Evolutionary conservation across 176 grass and related monocot genomes (phyloP), one percentile per base, ranked within the genome.

Genomic region (Eragrostis nindensis): DNA sequence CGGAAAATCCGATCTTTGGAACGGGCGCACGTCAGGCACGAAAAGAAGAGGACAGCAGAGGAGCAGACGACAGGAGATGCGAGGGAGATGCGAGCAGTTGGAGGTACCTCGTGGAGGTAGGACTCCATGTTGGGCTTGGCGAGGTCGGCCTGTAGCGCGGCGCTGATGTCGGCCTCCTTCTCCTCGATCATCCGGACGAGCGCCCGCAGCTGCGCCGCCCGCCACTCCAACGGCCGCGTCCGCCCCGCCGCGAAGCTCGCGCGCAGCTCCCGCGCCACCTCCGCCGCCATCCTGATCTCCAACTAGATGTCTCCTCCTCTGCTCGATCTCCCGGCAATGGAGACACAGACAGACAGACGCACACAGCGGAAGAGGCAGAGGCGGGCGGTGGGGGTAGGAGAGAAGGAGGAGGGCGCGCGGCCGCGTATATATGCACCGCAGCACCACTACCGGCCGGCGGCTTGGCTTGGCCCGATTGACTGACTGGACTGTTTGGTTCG

Each of bases 91-190:
- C n/a, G n/a, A n/a, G n/a, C n/a, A n/a, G n/a, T n/a, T n/a, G n/a
- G n/a, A n/a, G n/a, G n/a, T 70, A 94, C 95, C 93, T 99, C 97
- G 68, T 93, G 89, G 70, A 99, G 73, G 70, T 77, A 96, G 3
- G 84, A 83, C 87, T 99, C 97, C 69, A 90, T 86, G 52, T 62
- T 66, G 1, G 97, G 90, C 85, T 99, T 99, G 79, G 84, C 85
- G 82, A 99, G 90, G 73, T 99, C 97, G 22, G 80, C 80, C 29
- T 83, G 26, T 80, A 99, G 87, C 39, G 93, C 93, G 55, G 56
- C 82, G 71, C 55, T 69, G 79, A 99, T 93, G 15, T 93, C 93
- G 8, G 16, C 54, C 80, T 99, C 93, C 80, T 55, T 99, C 86
- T 96, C 97, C 21, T 82, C 86, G 63, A 85, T 84, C 93, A 99